These are phyloP conservation scores for Aspergillus sp. DNA, from an alignment of 2,329 filamentous ascomycete genomes.

Conservation along the genomic window DNA sequence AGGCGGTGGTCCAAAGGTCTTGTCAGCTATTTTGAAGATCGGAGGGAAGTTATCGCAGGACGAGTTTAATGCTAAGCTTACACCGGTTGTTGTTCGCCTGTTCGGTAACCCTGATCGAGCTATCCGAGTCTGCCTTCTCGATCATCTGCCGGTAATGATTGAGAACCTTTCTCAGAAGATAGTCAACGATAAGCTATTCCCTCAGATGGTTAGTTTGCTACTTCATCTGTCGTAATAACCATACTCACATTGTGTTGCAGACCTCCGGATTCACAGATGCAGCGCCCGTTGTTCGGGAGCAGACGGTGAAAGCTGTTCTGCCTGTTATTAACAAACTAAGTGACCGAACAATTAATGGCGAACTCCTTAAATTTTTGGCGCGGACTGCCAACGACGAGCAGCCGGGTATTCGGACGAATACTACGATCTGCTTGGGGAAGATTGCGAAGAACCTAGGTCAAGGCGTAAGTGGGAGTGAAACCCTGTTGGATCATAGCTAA, in stretches of 20 bases:
- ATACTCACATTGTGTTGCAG: slow-evolving; percentile 40
- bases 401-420: slow-evolving; percentile 95
- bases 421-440: slow-evolving; percentile 94
- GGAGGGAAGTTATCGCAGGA: slow-evolving; percentile 81
- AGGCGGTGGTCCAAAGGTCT: slow-evolving; percentile 88
- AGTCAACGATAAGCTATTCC: slow-evolving; percentile 96
- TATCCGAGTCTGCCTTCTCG: slow-evolving; percentile 84
- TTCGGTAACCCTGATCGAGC: slow-evolving; percentile 91
- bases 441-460: slow-evolving; percentile 85
- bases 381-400: slow-evolving; percentile 98
- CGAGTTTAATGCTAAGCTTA: slow-evolving; percentile 82
- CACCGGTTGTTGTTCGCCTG: slow-evolving; percentile 79
- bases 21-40: slow-evolving; percentile 86
- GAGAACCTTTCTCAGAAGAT: slow-evolving; percentile 83
- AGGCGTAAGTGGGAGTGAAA: slow-evolving; percentile 40
- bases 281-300: slow-evolving; percentile 87
- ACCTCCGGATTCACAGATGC: slow-evolving; percentile 92
- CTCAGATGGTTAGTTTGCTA: slow-evolving; percentile 69
- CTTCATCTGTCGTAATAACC: background rate
- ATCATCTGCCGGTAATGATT: slow-evolving; percentile 87
- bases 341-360: slow-evolving; percentile 89
- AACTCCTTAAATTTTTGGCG: slow-evolving; percentile 83
- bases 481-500: slow-evolving; percentile 24
- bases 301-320: slow-evolving; percentile 92
- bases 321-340: slow-evolving; percentile 85